phyloP scores from a whole-genome alignment of 2,329 filamentous ascomycete species.

The Cladosporium oxysporum region DNA sequence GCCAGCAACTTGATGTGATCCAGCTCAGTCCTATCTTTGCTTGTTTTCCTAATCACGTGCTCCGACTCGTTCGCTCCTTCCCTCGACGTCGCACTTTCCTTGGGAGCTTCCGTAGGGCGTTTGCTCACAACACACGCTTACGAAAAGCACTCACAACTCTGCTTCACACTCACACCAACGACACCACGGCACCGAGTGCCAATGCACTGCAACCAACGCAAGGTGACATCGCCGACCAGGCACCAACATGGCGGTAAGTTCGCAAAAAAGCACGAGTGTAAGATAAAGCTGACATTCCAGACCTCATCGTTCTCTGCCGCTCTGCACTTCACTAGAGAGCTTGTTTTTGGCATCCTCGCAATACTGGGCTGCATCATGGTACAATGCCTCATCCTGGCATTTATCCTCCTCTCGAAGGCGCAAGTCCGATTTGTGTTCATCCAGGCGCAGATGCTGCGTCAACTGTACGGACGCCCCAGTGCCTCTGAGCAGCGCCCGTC shows the following conservation, averaged over 20 bases:
- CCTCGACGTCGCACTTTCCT: background rate
- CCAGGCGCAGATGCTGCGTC: background rate
- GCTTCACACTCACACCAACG: background rate
- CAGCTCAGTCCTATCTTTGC: background rate
- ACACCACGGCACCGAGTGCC: background rate
- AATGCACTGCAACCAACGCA: background rate
- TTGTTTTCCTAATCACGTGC: background rate
- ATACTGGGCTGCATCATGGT: background rate
- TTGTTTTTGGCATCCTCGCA: slow-evolving; percentile 1
- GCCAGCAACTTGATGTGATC: background rate
- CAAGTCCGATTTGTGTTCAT: background rate
- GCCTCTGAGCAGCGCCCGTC: background rate
- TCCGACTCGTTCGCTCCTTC: background rate
- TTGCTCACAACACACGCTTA: background rate
- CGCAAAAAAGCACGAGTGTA: background rate
- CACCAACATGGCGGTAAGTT: background rate
- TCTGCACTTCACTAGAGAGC: background rate
- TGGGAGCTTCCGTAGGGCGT: background rate
- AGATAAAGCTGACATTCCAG: background rate
- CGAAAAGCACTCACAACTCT: background rate
- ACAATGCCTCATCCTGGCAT: slow-evolving; percentile 4
- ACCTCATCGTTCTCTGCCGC: background rate
- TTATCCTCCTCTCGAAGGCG: background rate
- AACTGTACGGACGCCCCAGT: background rate
- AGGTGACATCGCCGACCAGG: background rate